Conservation (phyloP, 768 basidiomycete species). For the Leccinellum luteum region DNA sequence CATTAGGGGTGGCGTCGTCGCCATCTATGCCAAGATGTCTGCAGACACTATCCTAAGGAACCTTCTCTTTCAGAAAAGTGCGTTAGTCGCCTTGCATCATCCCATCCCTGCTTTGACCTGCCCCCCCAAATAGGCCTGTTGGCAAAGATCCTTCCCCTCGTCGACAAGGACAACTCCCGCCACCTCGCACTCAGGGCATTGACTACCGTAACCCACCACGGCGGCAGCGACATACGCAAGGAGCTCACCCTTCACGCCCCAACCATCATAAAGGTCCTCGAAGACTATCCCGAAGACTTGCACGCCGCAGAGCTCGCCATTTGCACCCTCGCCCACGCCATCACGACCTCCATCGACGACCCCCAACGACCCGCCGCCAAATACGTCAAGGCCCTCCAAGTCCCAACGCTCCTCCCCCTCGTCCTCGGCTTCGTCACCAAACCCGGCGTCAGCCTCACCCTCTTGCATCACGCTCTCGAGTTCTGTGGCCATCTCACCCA, state of each 20-base stretch:
- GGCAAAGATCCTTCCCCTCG: slow-evolving; percentile 52
- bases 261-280: slow-evolving; percentile 43
- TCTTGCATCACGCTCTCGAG: slow-evolving; percentile 52
- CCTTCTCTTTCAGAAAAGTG: slow-evolving; percentile 58
- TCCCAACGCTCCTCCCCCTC: slow-evolving; percentile 43
- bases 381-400: slow-evolving; percentile 40
- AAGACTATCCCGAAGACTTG: slow-evolving; percentile 50
- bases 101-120: not conserved
- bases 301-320: slow-evolving; percentile 50
- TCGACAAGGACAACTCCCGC: slow-evolving; percentile 46
- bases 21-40: slow-evolving; percentile 64
- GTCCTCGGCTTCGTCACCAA: slow-evolving; percentile 43
- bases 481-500: slow-evolving; percentile 44
- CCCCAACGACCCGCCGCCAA: slow-evolving; percentile 37
- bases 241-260: slow-evolving; percentile 48
- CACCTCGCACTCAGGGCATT: slow-evolving; percentile 55
- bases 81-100: not conserved
- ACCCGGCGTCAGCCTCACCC: slow-evolving; percentile 39
- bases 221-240: slow-evolving; percentile 46
- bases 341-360: slow-evolving; percentile 43
- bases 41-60: slow-evolving; percentile 58
- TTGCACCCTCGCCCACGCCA: slow-evolving; percentile 50
- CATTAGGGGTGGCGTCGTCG: slow-evolving; percentile 54
- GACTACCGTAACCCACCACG: slow-evolving; percentile 60
- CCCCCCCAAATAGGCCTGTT: slow-evolving; percentile 49